Conservation (phyloP, 1,139 yeast species). For the Geotrichum europaeum region DNA sequence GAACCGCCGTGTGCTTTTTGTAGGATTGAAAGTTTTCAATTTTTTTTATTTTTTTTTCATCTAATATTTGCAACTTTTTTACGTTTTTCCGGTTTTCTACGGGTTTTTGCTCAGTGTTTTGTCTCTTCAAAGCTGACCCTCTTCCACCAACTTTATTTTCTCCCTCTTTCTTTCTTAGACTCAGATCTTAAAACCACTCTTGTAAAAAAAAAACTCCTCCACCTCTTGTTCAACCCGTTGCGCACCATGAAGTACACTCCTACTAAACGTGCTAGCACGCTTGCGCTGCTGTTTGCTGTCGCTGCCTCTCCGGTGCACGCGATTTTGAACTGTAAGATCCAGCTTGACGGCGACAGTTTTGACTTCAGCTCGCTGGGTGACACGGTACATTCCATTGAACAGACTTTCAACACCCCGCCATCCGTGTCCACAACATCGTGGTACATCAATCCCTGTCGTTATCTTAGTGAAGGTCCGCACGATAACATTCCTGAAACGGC, state of each 20-base stretch:
- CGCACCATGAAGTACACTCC: background rate
- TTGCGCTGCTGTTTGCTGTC: constrained; percentile 18
- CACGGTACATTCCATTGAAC: constrained; percentile 43
- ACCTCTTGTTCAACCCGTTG: background rate
- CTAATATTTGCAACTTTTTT: background rate
- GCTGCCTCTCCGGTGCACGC: constrained; percentile 28
- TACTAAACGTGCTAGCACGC: background rate
- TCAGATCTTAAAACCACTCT: background rate
- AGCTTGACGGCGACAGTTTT: constrained; percentile 41
- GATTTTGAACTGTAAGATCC: constrained; percentile 45
- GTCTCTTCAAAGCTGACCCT: background rate
- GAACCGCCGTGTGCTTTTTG: background rate
- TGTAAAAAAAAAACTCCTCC: background rate
- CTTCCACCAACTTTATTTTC: background rate
- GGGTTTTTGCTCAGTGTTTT: background rate
- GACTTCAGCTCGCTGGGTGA: constrained; percentile 38
- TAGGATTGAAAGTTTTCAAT: background rate
- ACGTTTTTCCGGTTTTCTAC: background rate
- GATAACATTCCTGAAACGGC: constrained; percentile 31
- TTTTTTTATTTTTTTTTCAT: background rate
- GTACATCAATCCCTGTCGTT: constrained; percentile 66
- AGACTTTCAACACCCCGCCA: constrained; percentile 66
- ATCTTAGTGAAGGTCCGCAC: constrained; percentile 30
- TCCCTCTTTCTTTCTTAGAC: background rate
- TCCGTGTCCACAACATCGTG: constrained; percentile 56